phyloP scores from a whole-genome alignment of 768 basidiomycete species.

The Pleurotus platypus region DNA sequence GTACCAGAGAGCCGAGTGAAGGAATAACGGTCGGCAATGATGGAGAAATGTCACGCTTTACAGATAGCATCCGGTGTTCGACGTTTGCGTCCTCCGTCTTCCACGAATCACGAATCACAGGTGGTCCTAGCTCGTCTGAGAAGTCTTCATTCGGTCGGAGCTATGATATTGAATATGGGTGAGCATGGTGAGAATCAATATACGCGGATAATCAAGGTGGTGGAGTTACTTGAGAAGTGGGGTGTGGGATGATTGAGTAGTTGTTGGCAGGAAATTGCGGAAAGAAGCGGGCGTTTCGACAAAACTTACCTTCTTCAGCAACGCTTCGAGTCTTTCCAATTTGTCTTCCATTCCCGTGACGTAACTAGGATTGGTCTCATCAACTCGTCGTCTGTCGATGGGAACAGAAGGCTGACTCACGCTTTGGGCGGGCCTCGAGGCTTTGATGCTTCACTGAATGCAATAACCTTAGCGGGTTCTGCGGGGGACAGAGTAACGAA shows the following conservation, averaged over 20 bases:
- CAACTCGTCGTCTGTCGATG: background rate
- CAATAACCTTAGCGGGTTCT: background rate
- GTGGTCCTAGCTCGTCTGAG: constrained; percentile 58
- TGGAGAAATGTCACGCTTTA: constrained; percentile 2
- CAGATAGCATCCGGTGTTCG: background rate
- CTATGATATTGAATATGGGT: constrained; percentile 27
- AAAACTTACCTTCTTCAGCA: constrained; percentile 48
- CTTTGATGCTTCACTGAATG: constrained; percentile 54
- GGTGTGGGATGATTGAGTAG: background rate
- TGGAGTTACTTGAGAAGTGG: background rate
- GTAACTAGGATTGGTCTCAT: constrained; percentile 34
- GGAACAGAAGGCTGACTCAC: constrained; percentile 31
- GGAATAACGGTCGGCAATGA: background rate
- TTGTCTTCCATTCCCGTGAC: constrained; percentile 57
- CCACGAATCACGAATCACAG: constrained; percentile 65
- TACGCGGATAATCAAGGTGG: background rate
- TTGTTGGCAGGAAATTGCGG: background rate
- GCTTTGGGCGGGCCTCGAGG: constrained; percentile 68
- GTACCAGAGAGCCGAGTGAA: background rate
- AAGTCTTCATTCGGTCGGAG: constrained; percentile 62
- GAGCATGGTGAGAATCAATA: background rate
- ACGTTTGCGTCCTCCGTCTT: constrained; percentile 23
- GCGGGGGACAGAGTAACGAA: constrained; percentile 10
- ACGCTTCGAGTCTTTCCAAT: constrained; percentile 50
- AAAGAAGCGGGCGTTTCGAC: background rate